Evolutionary conservation across 306 rosid species (phyloP).

Genomic region (Rosa chinensis): DNA sequence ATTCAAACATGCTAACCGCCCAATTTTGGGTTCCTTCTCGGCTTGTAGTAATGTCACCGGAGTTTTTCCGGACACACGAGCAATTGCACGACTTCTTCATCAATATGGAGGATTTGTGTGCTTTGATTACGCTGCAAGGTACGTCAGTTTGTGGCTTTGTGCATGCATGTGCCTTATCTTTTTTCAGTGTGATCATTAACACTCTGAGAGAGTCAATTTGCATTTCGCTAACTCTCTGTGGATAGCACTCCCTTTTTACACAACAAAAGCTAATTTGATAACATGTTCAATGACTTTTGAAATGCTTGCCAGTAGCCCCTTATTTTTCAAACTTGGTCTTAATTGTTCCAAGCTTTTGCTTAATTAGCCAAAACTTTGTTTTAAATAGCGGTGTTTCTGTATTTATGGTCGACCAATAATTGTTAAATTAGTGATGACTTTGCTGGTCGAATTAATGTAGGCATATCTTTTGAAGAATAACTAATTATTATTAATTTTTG

Average conservation of each 20-base stretch:
- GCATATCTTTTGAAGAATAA: neutral
- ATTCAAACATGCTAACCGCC: conserved; percentile 43
- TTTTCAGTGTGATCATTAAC: no score
- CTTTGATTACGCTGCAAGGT: conserved; percentile 94
- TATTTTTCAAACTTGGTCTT: neutral
- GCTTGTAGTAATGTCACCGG: conserved; percentile 94
- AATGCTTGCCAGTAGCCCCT: neutral
- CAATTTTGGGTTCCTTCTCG: conserved; percentile 80
- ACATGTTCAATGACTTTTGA: no score
- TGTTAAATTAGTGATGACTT: no score
- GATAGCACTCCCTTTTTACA: no score
- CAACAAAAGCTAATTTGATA: no score
- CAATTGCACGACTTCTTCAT: conserved; percentile 71
- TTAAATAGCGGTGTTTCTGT: no score
- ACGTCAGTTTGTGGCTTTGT: neutral
- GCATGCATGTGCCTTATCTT: neutral
- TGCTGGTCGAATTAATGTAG: no score
- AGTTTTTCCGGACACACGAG: conserved; percentile 56
- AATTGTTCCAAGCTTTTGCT: no score
- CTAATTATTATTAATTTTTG: neutral
- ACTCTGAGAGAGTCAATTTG: neutral
- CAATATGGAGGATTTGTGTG: conserved; percentile 60
- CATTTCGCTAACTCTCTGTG: neutral
- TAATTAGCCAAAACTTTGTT: no score
- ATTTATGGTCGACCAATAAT: no score